Base-by-base conservation (phyloP, 129 eudicot species). In the Sambucus nigra region DNA sequence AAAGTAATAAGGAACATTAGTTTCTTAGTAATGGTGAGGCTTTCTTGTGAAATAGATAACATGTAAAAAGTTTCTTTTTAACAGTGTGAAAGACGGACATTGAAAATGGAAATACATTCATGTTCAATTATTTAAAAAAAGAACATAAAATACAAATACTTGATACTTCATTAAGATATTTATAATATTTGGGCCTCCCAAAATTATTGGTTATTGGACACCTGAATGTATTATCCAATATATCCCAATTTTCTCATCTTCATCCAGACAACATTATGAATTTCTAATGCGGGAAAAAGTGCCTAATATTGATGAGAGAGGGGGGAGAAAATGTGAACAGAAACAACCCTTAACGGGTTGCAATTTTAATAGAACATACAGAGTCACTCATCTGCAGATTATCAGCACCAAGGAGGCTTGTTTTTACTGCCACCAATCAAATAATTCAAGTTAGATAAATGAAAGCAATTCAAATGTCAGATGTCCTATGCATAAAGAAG, bases 361-460 rank as follows among this genome's bases (percentile, higher is more conserved):
- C n/a, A 40, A 7, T 28, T n/a, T 25, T 21, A 59, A 10, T 19
- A 70, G 47, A 54, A 64, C 93, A 61, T 81, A 89, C 94, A 68
- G 72, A 77, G 51, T 81, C 80, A 52, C 73, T 71, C 32, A 78
- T 78, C 70, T 84, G 76, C 60, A 84, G 75, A 66, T 71, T 76
- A 41, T 84, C 88, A 62, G 74, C 76, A 40, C 75, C 88, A 59
- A 71, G 63, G 65, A 68, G 25, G 61, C 81, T 65, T 25, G 81
- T 53, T 63, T 69, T 85, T 61, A 72, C 94, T 78, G 95, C 69
- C 63, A 70, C 27, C 35, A 32, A 64, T 25, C 31, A 20, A 23
- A 13, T 47, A 53, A 65, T 33, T 31, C 20, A 39, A 12, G 50
- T 61, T 39, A 55, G 72, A 40, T 23, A 16, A 55, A 48, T 17